Percentiles rank a stretch among this genome's conserved stretches.
Conservation (phyloP, 768 basidiomycete species). For the Hortiboletus flavorubellus region DNA sequence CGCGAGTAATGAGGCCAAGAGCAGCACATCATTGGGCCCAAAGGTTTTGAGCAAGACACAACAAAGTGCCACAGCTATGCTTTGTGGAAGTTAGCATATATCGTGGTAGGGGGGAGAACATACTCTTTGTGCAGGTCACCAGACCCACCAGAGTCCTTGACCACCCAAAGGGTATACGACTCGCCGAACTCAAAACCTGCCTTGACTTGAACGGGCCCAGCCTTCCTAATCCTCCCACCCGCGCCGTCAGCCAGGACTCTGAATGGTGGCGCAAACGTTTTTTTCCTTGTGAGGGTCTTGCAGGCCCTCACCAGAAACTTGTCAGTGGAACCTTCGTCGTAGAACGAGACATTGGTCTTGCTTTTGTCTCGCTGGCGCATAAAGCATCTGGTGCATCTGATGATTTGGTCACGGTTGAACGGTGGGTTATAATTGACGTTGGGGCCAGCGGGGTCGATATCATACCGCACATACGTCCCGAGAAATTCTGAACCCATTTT, state of each 20-base stretch:
- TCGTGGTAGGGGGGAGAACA: not conserved
- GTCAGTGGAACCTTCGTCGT: not conserved
- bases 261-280: slow-evolving; percentile 8
- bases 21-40: slow-evolving; percentile 9
- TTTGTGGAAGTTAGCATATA: not conserved
- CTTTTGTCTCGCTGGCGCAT: slow-evolving; percentile 11
- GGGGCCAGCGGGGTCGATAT: not conserved
- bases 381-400: slow-evolving; percentile 7
- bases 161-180: slow-evolving; percentile 10
- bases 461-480: slow-evolving; percentile 6
- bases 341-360: slow-evolving; percentile 1
- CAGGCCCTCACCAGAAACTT: not conserved
- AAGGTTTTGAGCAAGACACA: slow-evolving; percentile 11
- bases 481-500: slow-evolving; percentile 12
- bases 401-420: not conserved
- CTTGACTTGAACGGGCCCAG: not conserved
- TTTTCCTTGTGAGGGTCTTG: slow-evolving; percentile 4
- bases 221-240: not conserved
- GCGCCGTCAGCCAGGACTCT: not conserved
- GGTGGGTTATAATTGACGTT: not conserved
- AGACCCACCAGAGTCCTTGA: not conserved
- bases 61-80: slow-evolving; percentile 13
- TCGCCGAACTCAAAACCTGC: slow-evolving; percentile 1
- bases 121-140: slow-evolving; percentile 5
- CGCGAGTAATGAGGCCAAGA: slow-evolving; percentile 9